A percentile compares a stretch with the other conserved stretches of the same genome.
Evolutionary conservation across 2,329 filamentous ascomycete species (phyloP).

Genomic region (Neonectria sp.): DNA sequence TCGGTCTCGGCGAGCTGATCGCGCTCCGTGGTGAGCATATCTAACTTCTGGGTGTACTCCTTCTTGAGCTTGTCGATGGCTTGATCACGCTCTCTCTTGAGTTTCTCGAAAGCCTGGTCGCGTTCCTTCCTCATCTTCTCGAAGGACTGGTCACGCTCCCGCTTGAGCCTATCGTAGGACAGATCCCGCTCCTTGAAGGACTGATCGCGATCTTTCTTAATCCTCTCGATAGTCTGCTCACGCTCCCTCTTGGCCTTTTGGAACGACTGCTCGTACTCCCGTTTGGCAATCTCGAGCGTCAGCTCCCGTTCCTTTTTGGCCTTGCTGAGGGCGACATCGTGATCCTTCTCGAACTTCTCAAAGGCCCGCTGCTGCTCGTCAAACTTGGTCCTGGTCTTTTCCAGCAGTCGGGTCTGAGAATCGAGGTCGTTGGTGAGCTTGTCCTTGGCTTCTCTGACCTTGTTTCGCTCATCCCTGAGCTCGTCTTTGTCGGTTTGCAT

Average conservation of each 20-base stretch:
- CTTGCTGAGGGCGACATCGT: constrained; percentile 36
- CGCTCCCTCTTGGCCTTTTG: constrained; percentile 40
- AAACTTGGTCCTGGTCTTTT: constrained; percentile 33
- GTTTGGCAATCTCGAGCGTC: constrained; percentile 38
- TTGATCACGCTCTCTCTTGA: constrained; percentile 42
- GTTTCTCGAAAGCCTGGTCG: constrained; percentile 29
- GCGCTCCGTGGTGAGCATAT: constrained; percentile 43
- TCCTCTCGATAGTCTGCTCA: constrained; percentile 35
- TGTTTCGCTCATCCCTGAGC: constrained; percentile 44
- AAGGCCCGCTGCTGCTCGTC: constrained; percentile 37
- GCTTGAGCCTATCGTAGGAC: constrained; percentile 39
- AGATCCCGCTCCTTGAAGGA: constrained; percentile 32
- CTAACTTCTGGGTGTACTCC: constrained; percentile 39
- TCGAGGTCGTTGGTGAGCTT: constrained; percentile 43
- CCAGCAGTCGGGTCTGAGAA: constrained; percentile 23
- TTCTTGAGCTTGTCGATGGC: constrained; percentile 38
- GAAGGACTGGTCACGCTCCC: constrained; percentile 39
- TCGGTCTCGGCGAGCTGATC: constrained; percentile 43
- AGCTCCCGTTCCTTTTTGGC: constrained; percentile 39
- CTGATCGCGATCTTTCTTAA: constrained; percentile 24
- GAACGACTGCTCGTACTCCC: constrained; percentile 33
- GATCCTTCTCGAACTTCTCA: constrained; percentile 40
- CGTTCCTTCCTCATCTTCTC: constrained; percentile 31
- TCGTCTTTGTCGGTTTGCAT: constrained; percentile 48
- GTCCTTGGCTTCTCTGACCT: constrained; percentile 41